Evolutionary conservation across 2,329 filamentous ascomycete species (phyloP), one percentile per base, ranked within the genome.

Genomic region (Tolypocladium endophyticum): DNA sequence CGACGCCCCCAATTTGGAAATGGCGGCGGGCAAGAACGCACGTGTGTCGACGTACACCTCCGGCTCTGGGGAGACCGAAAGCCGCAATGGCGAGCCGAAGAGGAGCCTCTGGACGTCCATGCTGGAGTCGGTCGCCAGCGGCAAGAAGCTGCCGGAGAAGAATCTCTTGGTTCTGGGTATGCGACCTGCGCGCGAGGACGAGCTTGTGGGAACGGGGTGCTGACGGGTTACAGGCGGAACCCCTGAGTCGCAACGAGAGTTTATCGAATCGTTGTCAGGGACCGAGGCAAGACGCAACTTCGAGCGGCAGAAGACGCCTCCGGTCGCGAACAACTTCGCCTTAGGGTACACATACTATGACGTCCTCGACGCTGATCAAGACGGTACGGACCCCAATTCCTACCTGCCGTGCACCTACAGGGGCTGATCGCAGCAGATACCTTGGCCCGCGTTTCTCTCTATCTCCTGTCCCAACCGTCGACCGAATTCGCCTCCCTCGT

Each of bases 331-430:
- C 71, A 89, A 88, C 70, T 96, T 96, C 74, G 92, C 92, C 14
- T 77, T 97, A 61, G 92, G 92, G 57, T 97, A 97, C 72, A 96
- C 92, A 58, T 97, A 96, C 75, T 91, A 95, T 72, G 91, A 97
- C 74, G 91, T 97, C 43, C 81, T 96, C 43, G 92, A 97, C 73
- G 88, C 90, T 60, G 92, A 97, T 71, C 92, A 96, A 73, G 93
- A 97, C 80, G 90, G 90, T 92, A 74, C 61, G 74, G 68, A 56
- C n/a, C n/a, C 11, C 16, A 4, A 16, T 4, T 35, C 4, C 30
- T 12, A 12, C 30, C 41, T 23, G 14, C 16, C 25, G 33, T 2
- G n/a, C 11, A 11, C 30, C 30, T n/a, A 20, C 50, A 18, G 57
- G 36, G 28, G 55, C 69, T 72, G 60, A 73, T 57, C 39, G 20